These are phyloP conservation scores for Oropetium thomaeum DNA, from an alignment of 176 grass and related monocot species.

Conservation along the genomic window DNA sequence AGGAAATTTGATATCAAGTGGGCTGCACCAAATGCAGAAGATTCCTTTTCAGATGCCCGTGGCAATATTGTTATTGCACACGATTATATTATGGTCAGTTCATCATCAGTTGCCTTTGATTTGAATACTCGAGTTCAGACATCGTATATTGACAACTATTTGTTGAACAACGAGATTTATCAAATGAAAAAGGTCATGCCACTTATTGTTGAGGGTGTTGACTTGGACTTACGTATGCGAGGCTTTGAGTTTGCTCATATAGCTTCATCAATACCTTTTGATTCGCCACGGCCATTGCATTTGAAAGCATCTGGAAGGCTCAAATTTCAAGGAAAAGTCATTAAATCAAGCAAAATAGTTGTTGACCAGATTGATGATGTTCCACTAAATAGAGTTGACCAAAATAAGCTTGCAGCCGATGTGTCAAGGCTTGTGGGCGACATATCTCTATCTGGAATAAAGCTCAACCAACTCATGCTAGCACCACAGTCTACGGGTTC, in stretches of 20 bases:
- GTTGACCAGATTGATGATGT: conserved; percentile 40
- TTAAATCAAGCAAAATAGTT: conserved; percentile 50
- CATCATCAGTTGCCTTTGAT: conserved; percentile 95
- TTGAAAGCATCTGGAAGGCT: conserved; percentile 95
- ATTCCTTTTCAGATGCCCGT: conserved; percentile 90
- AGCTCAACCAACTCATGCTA: conserved; percentile 94
- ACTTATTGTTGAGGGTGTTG: conserved; percentile 76
- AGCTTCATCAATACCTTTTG: conserved; percentile 79
- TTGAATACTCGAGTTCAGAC: conserved; percentile 81
- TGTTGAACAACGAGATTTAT: conserved; percentile 44
- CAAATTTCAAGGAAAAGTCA: conserved; percentile 94
- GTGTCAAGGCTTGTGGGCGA: conserved; percentile 67
- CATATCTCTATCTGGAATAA: conserved; percentile 87
- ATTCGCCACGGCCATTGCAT: conserved; percentile 79
- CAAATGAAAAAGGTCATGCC: conserved; percentile 63
- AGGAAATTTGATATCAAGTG: conserved; percentile 99
- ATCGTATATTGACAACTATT: conserved; percentile 79
- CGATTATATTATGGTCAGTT: conserved; percentile 77
- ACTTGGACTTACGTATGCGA: conserved; percentile 91
- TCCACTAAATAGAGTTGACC: conserved; percentile 42
- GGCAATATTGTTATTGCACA: conserved; percentile 92
- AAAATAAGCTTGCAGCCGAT: conserved; percentile 34
- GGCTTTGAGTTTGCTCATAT: conserved; percentile 95
- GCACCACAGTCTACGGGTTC: conserved; percentile 83
- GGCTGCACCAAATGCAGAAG: conserved; percentile 95